Percentiles rank a stretch among this genome's conserved stretches.
Evolutionary conservation across 805 yeast genomes (phyloP).

Genomic region (Candida corydali): DNA sequence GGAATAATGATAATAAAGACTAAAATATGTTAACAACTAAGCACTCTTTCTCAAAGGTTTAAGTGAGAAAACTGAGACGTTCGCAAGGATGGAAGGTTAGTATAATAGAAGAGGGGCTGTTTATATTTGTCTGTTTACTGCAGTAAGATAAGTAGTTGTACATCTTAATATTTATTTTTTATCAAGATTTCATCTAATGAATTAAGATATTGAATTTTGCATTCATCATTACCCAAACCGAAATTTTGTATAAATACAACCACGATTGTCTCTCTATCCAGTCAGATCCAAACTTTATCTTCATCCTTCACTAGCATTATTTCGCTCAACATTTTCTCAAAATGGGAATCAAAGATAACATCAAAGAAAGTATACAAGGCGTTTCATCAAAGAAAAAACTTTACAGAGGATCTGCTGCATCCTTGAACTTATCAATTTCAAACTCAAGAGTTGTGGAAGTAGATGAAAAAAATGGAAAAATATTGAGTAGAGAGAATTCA

Average conservation of each 20-base stretch:
- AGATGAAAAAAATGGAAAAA: slow-evolving; percentile 19
- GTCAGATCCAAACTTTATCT: too few relatives aligned
- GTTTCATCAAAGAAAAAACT: slow-evolving; percentile 11
- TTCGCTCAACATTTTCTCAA: background rate
- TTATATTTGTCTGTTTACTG: background rate
- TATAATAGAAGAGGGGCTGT: background rate
- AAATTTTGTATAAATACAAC: background rate
- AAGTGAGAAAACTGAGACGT: too few relatives aligned
- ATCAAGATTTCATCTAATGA: too few relatives aligned
- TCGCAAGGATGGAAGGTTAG: too few relatives aligned
- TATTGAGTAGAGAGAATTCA: slow-evolving; percentile 14
- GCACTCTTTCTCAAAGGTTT: too few relatives aligned
- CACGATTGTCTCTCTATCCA: background rate
- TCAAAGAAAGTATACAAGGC: slow-evolving; percentile 2
- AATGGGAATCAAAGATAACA: slow-evolving; percentile 4
- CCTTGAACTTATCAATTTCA: slow-evolving; percentile 23
- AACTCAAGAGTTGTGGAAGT: slow-evolving; percentile 22
- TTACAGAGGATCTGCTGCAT: slow-evolving; percentile 21
- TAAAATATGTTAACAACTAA: too few relatives aligned
- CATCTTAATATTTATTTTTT: too few relatives aligned
- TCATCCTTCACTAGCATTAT: too few relatives aligned
- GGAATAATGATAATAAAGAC: too few relatives aligned
- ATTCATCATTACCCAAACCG: too few relatives aligned
- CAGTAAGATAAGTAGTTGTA: too few relatives aligned
- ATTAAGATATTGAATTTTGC: too few relatives aligned